These are phyloP conservation scores for Mycena metata DNA, from an alignment of 768 basidiomycete species.

Conservation along the genomic window DNA sequence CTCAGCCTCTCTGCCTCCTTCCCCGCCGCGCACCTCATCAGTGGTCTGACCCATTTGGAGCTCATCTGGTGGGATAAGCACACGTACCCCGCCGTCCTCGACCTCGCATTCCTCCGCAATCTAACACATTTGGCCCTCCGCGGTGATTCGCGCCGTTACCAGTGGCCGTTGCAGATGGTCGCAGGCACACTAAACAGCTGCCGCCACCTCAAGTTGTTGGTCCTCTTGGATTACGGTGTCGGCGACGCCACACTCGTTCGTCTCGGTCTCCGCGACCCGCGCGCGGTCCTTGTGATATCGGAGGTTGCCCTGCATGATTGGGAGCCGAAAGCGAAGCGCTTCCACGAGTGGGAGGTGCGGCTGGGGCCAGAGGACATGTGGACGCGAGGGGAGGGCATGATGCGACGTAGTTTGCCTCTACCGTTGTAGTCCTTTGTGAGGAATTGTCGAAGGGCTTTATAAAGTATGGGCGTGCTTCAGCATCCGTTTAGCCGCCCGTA, in stretches of 20 bases:
- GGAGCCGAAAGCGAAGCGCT: background rate
- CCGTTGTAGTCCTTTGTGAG: background rate
- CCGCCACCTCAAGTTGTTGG: slow-evolving; percentile 2
- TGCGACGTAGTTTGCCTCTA: slow-evolving; percentile 1
- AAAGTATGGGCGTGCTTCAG: background rate
- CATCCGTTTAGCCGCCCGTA: background rate
- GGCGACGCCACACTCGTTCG: background rate
- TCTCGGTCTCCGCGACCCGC: background rate
- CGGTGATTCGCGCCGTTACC: background rate
- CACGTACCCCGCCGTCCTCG: slow-evolving; percentile 4
- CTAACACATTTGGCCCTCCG: slow-evolving; percentile 10
- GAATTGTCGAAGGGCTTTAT: no score
- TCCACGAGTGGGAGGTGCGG: background rate
- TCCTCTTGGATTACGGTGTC: background rate
- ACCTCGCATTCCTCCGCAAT: background rate
- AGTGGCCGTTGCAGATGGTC: background rate
- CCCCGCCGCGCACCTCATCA: background rate
- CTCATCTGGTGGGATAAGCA: slow-evolving; percentile 1
- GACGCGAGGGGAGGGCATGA: slow-evolving; percentile 17
- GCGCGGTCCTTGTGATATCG: background rate
- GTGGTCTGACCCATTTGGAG: slow-evolving; percentile 13
- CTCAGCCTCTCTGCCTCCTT: slow-evolving; percentile 18
- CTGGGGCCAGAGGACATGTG: slow-evolving; percentile 7
- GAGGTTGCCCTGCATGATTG: slow-evolving; percentile 9
- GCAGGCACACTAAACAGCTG: background rate